These are phyloP conservation scores for Parachaetomium inaequale DNA, from an alignment of 495 filamentous ascomycete species.

Conservation along the genomic window DNA sequence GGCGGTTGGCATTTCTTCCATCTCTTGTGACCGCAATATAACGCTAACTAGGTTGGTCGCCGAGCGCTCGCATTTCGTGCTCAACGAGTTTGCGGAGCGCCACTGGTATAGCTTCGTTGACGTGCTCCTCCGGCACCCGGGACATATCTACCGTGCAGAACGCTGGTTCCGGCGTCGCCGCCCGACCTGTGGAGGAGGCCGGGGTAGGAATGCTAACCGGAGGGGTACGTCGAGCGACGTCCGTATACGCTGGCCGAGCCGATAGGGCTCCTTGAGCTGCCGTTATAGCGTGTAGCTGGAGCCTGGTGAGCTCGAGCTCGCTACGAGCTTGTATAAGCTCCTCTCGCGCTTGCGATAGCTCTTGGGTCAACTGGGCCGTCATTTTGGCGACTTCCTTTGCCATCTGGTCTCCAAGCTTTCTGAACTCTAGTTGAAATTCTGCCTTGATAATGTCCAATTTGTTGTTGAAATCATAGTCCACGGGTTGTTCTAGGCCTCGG, in stretches of 20 bases:
- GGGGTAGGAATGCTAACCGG: background rate
- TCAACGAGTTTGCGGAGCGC: constrained; percentile 12
- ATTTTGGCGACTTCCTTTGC: background rate
- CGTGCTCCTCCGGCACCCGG: background rate
- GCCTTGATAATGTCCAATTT: constrained; percentile 6
- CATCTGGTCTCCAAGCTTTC: background rate
- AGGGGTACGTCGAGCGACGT: background rate
- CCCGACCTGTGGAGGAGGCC: background rate
- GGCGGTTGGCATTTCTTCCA: constrained; percentile 7
- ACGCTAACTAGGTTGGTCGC: constrained; percentile 9
- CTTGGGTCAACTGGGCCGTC: background rate
- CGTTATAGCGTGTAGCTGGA: background rate
- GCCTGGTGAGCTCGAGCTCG: background rate
- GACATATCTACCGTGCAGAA: constrained; percentile 1
- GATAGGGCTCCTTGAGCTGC: background rate
- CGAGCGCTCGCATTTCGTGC: constrained; percentile 8
- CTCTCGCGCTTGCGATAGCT: constrained; percentile 2
- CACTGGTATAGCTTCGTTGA: background rate
- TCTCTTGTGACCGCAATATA: constrained; percentile 14
- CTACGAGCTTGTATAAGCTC: background rate
- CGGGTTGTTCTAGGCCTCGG: background rate
- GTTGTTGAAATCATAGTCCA: background rate
- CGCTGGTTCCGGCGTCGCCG: background rate
- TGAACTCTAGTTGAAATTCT: background rate
- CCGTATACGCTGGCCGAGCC: background rate